A percentile compares a stretch with the other conserved stretches of the same genome.
Evolutionary conservation across 768 basidiomycete genomes (phyloP).

Genomic region (Mycena indigotica): DNA sequence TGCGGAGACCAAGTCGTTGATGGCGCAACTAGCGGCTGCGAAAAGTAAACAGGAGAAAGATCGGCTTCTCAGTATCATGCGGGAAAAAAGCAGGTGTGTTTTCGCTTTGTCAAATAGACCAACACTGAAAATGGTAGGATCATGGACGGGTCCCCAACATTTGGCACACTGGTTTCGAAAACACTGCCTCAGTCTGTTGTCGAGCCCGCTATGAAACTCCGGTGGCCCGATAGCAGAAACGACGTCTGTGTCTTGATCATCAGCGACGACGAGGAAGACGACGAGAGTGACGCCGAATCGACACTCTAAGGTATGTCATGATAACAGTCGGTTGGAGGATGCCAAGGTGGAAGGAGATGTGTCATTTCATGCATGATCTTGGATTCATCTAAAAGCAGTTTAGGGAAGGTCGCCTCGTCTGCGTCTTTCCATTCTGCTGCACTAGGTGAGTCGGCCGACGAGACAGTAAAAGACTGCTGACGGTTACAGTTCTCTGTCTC

Average conservation of each 20-base stretch:
- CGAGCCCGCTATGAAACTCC: conserved; percentile 27
- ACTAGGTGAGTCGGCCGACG: conserved; percentile 20
- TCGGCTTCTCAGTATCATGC: conserved; percentile 44
- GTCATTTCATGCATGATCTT: conserved; percentile 16
- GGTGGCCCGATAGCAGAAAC: conserved; percentile 50
- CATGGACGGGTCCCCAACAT: conserved; percentile 32
- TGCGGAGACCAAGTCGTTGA: conserved; percentile 52
- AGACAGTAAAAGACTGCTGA: neutral
- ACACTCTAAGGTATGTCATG: conserved; percentile 10
- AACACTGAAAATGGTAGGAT: conserved; percentile 26
- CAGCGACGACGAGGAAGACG: conserved; percentile 50
- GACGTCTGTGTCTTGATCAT: conserved; percentile 48
- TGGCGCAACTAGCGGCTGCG: conserved; percentile 47
- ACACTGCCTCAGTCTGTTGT: neutral
- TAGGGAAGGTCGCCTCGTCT: conserved; percentile 17
- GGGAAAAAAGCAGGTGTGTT: conserved; percentile 58
- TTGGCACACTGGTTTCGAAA: conserved; percentile 1
- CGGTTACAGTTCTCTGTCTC: neutral
- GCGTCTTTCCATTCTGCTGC: conserved; percentile 12
- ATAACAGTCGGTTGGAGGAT: conserved; percentile 12
- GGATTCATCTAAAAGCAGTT: conserved; percentile 15
- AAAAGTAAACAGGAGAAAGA: conserved; percentile 56
- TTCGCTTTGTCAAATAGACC: conserved; percentile 5
- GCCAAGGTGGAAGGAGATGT: conserved; percentile 27
- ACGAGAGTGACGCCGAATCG: conserved; percentile 5